Evolutionary conservation across 371 early-diverging fungal species (phyloP), one percentile per base, ranked within the genome.

Genomic region (Blakeslea trispora): DNA sequence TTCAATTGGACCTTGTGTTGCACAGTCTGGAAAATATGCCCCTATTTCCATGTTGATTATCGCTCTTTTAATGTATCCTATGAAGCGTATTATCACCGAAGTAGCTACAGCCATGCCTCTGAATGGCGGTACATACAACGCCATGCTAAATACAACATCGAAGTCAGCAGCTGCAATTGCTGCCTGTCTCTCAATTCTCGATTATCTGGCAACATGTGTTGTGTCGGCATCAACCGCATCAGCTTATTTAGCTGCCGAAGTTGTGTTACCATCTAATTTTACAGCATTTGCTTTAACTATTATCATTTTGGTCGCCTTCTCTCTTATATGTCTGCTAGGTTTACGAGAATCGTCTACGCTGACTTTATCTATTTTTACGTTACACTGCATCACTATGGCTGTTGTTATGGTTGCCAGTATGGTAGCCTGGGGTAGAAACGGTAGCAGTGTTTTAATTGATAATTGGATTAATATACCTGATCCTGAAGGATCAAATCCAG

Each of bases 71-170:
- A 69, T 85, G 57, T 81, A 79, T 57, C 81, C 82, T 22, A 72
- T 77, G 64, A 74, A 75, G 34, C 65, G 69, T 9, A 72, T 80
- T 50, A 72, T 82, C 43, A 71, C 66, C 7, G 84, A 85, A 66
- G 81, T 85, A 1, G 73, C 71, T 4, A 67, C 71, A 8, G 57
- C 74, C 1, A 49, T 85, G 40, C 81, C 82, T 5, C 50, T 82
- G 34, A 83, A 85, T 64, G 86, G 86, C 22, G 83, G 81, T 21
- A 63, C 63, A 4, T 85, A 83, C 63, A 77, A 74, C 56, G 71
- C 68, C 18, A 50, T 83, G 63, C 57, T 85, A 1, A 74, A 79
- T 39, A 67, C 79, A 0, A 64, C 76, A 3, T 55, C 80, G 5
- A 81, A 82, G 52, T 59, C 68, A 37, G 46, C 74, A 9, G 82